Base-by-base conservation (phyloP, 768 basidiomycete genomes). In the Strobilomyces dryophilus region DNA sequence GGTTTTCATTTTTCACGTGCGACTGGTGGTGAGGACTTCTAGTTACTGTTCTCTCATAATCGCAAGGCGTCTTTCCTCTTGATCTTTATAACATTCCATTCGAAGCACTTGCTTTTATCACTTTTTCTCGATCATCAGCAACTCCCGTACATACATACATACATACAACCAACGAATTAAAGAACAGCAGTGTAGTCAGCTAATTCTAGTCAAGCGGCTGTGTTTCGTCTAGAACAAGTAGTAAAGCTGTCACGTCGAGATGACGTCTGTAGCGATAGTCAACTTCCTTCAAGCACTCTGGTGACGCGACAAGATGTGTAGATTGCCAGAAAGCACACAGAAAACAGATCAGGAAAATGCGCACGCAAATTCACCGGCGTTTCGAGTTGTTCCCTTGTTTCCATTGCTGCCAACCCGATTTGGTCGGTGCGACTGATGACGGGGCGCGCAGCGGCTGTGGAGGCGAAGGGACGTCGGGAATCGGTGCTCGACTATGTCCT, bases 391-490 rank as follows among this genome's bases (percentile, higher is more conserved):
- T 58, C 44, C 58, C 63, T 51, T 64, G 65, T 34, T 67, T 68
- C 65, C 71, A 84, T 50, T 83, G 77, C 65, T 83, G 81, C 83
- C 83, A 84, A 37, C 76, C 79, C 21, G 77, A 75, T 44, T 72
- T 68, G 20, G 44, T 18, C 8, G 63, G 59, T 18, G 41, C 53
- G 26, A 18, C 46, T 31, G 69, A 57, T 17, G 62, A 57, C 4
- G 58, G 35, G 20, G 55, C 54, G 51, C 36, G 57, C 36, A 58
- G 14, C 12, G 55, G 18, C 39, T 46, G 54, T 20, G 49, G 40
- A 14, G 53, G 61, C 49, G 44, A 57, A 47, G 27, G 64, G 37
- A 45, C 53, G 46, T 47, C 59, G 47, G 47, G 58, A 11, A 35
- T 47, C 17, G 46, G 12, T 15, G 14, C 14, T 36, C 49, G 14